These are phyloP conservation scores for Colletotrichum sp. DNA, from an alignment of 2,329 filamentous ascomycete species.

Conservation along the genomic window DNA sequence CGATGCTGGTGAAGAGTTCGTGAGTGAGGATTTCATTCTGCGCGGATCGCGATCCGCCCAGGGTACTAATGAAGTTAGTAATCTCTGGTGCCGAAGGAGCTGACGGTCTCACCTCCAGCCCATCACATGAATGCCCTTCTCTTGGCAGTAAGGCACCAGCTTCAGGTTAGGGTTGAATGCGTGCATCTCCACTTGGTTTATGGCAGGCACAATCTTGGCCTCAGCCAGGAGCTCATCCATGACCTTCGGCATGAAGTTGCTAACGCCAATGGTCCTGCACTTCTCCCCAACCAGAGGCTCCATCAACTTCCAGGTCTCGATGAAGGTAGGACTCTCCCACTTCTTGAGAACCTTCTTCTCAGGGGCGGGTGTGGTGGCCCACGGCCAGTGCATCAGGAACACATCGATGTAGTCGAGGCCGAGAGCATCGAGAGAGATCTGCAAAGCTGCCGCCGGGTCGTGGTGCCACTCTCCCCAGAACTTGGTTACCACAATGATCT, in stretches of 20 bases:
- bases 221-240: constrained; percentile 29
- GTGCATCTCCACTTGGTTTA: constrained; percentile 39
- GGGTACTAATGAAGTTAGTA: background rate
- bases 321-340: constrained; percentile 28
- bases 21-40: constrained; percentile 25
- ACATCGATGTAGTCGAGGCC: constrained; percentile 36
- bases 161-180: constrained; percentile 34
- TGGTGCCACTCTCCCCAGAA: constrained; percentile 39
- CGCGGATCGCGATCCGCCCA: constrained; percentile 7
- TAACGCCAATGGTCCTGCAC: constrained; percentile 34
- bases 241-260: constrained; percentile 35
- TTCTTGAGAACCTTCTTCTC: constrained; percentile 25
- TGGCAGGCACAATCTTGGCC: constrained; percentile 29
- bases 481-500: constrained; percentile 55
- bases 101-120: constrained; percentile 27
- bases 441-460: constrained; percentile 29
- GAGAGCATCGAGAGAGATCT: constrained; percentile 30
- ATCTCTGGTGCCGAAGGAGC: background rate
- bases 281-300: constrained; percentile 28
- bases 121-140: constrained; percentile 34
- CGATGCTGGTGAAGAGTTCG: constrained; percentile 27
- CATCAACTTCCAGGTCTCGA: constrained; percentile 33
- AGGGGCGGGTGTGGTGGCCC: constrained; percentile 27
- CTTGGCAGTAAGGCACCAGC: constrained; percentile 33
- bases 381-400: constrained; percentile 41